Evolutionary conservation across 352 stramenopile species (phyloP).

Genomic region (Pythium volutum): DNA sequence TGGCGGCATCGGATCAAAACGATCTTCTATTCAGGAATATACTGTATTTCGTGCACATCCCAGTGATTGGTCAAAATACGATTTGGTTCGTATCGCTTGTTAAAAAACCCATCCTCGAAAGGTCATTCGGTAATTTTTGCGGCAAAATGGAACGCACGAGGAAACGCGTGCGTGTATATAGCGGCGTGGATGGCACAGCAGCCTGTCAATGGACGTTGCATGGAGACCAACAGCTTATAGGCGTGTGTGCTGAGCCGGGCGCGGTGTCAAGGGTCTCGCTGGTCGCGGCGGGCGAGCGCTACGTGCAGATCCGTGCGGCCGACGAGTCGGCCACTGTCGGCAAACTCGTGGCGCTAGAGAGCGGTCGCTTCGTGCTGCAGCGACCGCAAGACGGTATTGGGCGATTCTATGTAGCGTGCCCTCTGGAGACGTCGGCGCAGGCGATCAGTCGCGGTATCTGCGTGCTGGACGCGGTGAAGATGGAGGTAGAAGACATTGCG

Average conservation of each 20-base stretch:
- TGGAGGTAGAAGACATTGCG: conserved; percentile 5
- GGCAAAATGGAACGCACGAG: conserved; percentile 5
- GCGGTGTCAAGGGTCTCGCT: neutral
- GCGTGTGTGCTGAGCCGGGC: conserved; percentile 5
- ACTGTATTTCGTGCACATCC: neutral
- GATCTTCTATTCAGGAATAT: neutral
- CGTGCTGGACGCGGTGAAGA: conserved; percentile 17
- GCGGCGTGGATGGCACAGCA: neutral
- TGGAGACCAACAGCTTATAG: conserved; percentile 16
- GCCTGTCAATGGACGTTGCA: conserved; percentile 18
- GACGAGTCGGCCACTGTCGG: conserved; percentile 2
- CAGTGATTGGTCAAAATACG: conserved; percentile 1
- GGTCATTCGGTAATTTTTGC: conserved; percentile 5
- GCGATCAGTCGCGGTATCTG: neutral
- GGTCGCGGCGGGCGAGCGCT: conserved; percentile 16
- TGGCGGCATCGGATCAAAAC: conserved; percentile 7
- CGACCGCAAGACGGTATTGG: neutral
- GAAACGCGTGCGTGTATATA: neutral
- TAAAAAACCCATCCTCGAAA: conserved; percentile 24
- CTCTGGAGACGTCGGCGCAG: neutral
- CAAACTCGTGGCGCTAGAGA: conserved; percentile 19
- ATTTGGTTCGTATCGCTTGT: neutral
- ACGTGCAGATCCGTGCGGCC: conserved; percentile 19
- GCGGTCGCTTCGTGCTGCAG: neutral
- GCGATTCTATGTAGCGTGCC: conserved; percentile 14